Conservation (phyloP, 495 filamentous ascomycete species). For the Podospora didyma region DNA sequence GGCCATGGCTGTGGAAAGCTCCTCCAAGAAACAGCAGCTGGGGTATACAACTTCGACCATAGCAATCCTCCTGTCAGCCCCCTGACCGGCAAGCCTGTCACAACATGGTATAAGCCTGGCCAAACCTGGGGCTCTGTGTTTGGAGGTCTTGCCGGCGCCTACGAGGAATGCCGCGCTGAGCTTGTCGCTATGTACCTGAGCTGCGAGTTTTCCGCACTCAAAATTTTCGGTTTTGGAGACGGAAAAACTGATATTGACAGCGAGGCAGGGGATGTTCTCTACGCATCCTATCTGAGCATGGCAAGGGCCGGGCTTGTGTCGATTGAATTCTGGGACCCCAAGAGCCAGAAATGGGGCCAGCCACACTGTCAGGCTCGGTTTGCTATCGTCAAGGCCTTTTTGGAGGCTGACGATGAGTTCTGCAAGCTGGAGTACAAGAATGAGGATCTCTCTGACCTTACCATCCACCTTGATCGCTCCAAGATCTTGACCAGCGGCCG, state of each 20-base stretch:
- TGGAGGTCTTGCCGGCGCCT: constrained; percentile 76
- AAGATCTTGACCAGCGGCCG: constrained; percentile 67
- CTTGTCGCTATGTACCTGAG: constrained; percentile 90
- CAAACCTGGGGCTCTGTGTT: constrained; percentile 95
- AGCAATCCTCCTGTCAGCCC: constrained; percentile 77
- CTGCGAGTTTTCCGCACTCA: constrained; percentile 82
- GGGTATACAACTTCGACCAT: constrained; percentile 81
- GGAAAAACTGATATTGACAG: constrained; percentile 64
- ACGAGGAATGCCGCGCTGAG: constrained; percentile 72
- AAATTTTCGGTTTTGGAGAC: constrained; percentile 89
- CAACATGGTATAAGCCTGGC: constrained; percentile 86
- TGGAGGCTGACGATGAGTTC: constrained; percentile 78
- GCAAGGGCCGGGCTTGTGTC: constrained; percentile 81
- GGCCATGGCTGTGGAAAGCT: constrained; percentile 90
- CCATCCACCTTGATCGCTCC: constrained; percentile 71
- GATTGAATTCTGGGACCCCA: constrained; percentile 85
- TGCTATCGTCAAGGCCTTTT: constrained; percentile 80
- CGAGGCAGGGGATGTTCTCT: constrained; percentile 81
- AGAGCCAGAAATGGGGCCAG: constrained; percentile 88
- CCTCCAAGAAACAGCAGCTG: constrained; percentile 79
- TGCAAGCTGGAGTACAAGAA: constrained; percentile 70
- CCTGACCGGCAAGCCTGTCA: constrained; percentile 68
- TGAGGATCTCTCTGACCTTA: constrained; percentile 75
- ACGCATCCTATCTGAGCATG: constrained; percentile 84
- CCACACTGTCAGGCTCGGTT: constrained; percentile 94